A percentile compares a stretch with the other conserved stretches of the same genome.
Evolutionary conservation across 441 rosid species (phyloP).

Genomic region (Kokia cookei): DNA sequence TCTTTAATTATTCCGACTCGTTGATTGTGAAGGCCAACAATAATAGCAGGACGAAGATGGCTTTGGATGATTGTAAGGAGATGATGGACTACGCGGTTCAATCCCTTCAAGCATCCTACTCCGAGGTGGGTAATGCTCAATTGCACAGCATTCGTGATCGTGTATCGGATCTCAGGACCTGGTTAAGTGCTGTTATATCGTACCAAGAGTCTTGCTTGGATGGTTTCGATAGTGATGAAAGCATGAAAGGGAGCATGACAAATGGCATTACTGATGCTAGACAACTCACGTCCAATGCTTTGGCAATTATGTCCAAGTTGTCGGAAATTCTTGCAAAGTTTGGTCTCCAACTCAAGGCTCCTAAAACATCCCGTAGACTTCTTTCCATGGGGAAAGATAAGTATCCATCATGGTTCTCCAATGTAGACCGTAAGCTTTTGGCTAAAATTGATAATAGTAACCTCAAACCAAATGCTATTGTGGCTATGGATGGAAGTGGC

Average conservation of each 20-base stretch:
- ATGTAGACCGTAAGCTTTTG: slow-evolving; percentile 28
- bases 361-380: slow-evolving; percentile 17
- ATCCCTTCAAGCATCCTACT: slow-evolving; percentile 35
- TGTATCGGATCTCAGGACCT: slow-evolving; percentile 44
- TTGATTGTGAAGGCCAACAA: slow-evolving; percentile 14
- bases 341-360: slow-evolving; percentile 21
- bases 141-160: slow-evolving; percentile 27
- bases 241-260: slow-evolving; percentile 17
- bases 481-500: slow-evolving; percentile 32
- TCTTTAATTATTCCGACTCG: slow-evolving; percentile 32
- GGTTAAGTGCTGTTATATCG: slow-evolving; percentile 58
- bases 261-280: slow-evolving; percentile 29
- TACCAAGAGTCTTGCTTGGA: slow-evolving; percentile 67
- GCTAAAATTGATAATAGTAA: slow-evolving; percentile 1
- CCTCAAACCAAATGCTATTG: background rate
- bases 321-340: slow-evolving; percentile 30
- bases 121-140: slow-evolving; percentile 30
- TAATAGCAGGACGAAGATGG: slow-evolving; percentile 29
- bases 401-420: slow-evolving; percentile 33
- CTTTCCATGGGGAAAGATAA: slow-evolving; percentile 1
- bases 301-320: slow-evolving; percentile 40
- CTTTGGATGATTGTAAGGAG: slow-evolving; percentile 62
- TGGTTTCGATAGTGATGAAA: slow-evolving; percentile 35
- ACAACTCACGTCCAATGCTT: slow-evolving; percentile 47
- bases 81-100: slow-evolving; percentile 40